Conservation (phyloP, 148 eudicot species). For the Rhododendron vialii region DNA sequence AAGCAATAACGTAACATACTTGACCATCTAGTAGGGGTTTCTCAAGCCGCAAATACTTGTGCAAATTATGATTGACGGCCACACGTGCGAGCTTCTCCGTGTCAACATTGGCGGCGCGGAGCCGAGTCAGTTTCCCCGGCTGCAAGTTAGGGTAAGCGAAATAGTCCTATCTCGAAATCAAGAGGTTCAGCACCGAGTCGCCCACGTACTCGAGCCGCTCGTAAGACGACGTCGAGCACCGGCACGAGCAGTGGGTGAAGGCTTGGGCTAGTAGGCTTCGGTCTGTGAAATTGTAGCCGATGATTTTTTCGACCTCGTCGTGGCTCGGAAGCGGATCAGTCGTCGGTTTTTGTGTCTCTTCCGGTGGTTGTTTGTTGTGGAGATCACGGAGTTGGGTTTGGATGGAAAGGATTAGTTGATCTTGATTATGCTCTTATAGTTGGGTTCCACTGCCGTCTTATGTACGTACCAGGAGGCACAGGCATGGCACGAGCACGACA, state of each 20-base stretch:
- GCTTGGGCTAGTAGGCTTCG: conserved; percentile 32
- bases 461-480: neutral
- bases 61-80: conserved; percentile 28
- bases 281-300: conserved; percentile 35
- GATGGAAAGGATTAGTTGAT: neutral
- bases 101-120: conserved; percentile 49
- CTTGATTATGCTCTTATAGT: neutral
- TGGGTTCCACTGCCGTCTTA: neutral
- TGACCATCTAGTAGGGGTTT: conserved; percentile 24
- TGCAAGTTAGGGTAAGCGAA: conserved; percentile 25
- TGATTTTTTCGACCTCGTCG: conserved; percentile 16
- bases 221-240: conserved; percentile 9
- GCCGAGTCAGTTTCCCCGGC: conserved; percentile 33
- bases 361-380: neutral
- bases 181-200: conserved; percentile 36
- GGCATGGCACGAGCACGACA: no score
- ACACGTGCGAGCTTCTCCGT: conserved; percentile 52
- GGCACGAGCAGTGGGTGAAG: conserved; percentile 32
- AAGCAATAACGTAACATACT: conserved; percentile 9
- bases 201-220: conserved; percentile 51
- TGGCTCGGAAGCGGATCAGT: neutral
- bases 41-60: conserved; percentile 30
- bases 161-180: conserved; percentile 31
- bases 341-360: neutral
- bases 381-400: neutral